Conservation (phyloP, 768 basidiomycete species). For the Mycena epipterygia region DNA sequence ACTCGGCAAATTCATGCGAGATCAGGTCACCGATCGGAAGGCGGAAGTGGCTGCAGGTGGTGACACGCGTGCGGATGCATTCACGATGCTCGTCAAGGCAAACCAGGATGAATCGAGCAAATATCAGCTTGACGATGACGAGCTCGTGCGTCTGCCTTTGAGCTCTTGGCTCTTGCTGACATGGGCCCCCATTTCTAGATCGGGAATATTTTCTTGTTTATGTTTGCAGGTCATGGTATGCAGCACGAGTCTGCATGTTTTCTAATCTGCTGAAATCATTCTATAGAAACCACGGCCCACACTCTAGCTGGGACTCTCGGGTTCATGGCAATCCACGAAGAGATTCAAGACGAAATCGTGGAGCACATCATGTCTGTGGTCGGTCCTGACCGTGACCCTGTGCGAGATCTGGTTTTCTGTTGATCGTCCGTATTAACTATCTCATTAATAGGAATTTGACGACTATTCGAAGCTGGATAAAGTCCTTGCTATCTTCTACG, state of each 20-base stretch:
- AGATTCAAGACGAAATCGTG: conserved; percentile 63
- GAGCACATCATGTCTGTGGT: conserved; percentile 59
- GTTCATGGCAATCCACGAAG: conserved; percentile 58
- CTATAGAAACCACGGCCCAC: conserved; percentile 64
- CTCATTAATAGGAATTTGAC: conserved; percentile 25
- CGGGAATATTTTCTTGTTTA: conserved; percentile 64
- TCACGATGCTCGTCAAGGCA: conserved; percentile 60
- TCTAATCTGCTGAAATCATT: neutral
- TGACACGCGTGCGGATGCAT: conserved; percentile 47
- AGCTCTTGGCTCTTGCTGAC: neutral
- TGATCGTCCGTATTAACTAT: neutral
- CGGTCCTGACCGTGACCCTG: conserved; percentile 51
- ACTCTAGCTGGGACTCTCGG: conserved; percentile 62
- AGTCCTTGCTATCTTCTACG: conserved; percentile 47
- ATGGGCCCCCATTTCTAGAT: conserved; percentile 48
- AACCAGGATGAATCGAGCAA: conserved; percentile 60
- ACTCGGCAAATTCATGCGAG: conserved; percentile 54
- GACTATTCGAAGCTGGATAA: conserved; percentile 42
- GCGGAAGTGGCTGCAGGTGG: conserved; percentile 39
- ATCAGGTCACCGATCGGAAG: conserved; percentile 51
- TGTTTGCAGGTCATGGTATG: conserved; percentile 73
- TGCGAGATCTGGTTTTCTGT: conserved; percentile 18
- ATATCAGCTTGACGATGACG: conserved; percentile 54
- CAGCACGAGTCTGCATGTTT: neutral
- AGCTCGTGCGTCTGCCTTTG: conserved; percentile 48